Percentiles rank a stretch among this genome's conserved stretches.
Conservation (phyloP, 1,284 basidiomycete species). For the Trichosporon coremiiforme region DNA sequence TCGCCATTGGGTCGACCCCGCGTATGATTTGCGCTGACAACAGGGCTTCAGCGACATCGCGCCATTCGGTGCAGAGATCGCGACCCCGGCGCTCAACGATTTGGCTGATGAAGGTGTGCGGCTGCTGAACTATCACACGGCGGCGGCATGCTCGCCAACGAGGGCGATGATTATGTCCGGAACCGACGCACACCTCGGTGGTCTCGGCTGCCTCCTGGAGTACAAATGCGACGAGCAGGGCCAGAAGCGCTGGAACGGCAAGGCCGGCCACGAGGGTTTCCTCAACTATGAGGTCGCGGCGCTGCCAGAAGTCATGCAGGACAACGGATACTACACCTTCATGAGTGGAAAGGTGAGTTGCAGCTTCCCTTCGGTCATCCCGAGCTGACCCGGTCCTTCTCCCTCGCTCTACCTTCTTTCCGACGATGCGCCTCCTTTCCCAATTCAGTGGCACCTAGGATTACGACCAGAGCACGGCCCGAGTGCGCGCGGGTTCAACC, state of each 20-base stretch:
- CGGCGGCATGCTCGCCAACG: constrained; percentile 30
- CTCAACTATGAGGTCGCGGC: constrained; percentile 36
- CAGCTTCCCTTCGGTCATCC: not conserved
- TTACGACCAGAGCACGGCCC: constrained; percentile 38
- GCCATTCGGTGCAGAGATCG: constrained; percentile 37
- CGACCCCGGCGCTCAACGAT: constrained; percentile 37
- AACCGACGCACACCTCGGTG: constrained; percentile 25
- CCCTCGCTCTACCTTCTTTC: not conserved
- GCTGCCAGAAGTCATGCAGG: constrained; percentile 39
- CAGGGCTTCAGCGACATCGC: constrained; percentile 36
- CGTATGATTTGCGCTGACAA: not conserved
- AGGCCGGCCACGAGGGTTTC: constrained; percentile 21
- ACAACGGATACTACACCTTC: constrained; percentile 32
- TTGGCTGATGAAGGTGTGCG: constrained; percentile 29
- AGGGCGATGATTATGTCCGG: constrained; percentile 25
- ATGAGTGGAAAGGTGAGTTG: constrained; percentile 26
- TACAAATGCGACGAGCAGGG: constrained; percentile 19
- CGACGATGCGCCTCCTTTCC: not conserved
- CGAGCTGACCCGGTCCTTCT: not conserved
- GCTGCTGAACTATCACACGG: constrained; percentile 26
- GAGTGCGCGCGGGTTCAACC: constrained; percentile 41
- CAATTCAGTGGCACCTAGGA: constrained; percentile 45
- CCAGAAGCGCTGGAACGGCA: constrained; percentile 21
- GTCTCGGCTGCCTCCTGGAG: constrained; percentile 23
- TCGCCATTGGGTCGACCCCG: not conserved